Evolutionary conservation across 2,329 filamentous ascomycete species (phyloP).

Genomic region (Neonectria coccinea): DNA sequence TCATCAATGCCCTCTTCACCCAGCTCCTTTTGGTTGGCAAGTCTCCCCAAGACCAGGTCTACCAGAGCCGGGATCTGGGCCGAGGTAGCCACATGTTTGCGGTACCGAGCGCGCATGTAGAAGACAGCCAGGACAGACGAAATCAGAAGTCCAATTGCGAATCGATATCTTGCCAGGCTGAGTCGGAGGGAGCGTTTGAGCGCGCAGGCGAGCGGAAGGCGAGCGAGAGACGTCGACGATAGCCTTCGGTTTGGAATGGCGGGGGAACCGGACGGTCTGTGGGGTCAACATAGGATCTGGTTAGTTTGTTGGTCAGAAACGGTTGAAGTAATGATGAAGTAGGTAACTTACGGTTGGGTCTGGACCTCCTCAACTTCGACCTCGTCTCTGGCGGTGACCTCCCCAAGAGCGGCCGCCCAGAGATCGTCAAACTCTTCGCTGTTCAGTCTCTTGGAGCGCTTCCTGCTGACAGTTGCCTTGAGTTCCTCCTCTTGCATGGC

Average conservation of each 20-base stretch:
- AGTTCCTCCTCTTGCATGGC: conserved; percentile 76
- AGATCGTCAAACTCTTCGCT: conserved; percentile 93
- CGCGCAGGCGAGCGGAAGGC: conserved; percentile 87
- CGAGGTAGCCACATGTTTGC: conserved; percentile 72
- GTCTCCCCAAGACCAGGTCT: conserved; percentile 82
- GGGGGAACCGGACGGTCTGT: conserved; percentile 77
- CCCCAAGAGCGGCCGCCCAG: conserved; percentile 79
- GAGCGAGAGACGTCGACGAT: conserved; percentile 89
- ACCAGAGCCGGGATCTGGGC: conserved; percentile 86
- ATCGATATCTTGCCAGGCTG: conserved; percentile 87
- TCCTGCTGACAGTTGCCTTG: conserved; percentile 79
- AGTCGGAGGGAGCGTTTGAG: conserved; percentile 81
- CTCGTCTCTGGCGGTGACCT: conserved; percentile 74
- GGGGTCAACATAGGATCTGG: conserved; percentile 79
- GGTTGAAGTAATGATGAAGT: conserved; percentile 43
- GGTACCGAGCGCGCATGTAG: conserved; percentile 75
- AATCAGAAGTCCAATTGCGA: conserved; percentile 79
- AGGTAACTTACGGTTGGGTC: conserved; percentile 64
- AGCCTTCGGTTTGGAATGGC: conserved; percentile 73
- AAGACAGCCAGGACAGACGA: conserved; percentile 61
- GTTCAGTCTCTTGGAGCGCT: conserved; percentile 84
- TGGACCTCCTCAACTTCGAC: conserved; percentile 65
- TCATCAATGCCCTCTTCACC: conserved; percentile 77
- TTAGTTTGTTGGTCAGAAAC: conserved; percentile 79
- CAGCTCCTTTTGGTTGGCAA: conserved; percentile 86